Percentiles rank a stretch among this genome's conserved stretches.
phyloP scores from a whole-genome alignment of 129 eudicot genomes.

The Glebionis coronaria region DNA sequence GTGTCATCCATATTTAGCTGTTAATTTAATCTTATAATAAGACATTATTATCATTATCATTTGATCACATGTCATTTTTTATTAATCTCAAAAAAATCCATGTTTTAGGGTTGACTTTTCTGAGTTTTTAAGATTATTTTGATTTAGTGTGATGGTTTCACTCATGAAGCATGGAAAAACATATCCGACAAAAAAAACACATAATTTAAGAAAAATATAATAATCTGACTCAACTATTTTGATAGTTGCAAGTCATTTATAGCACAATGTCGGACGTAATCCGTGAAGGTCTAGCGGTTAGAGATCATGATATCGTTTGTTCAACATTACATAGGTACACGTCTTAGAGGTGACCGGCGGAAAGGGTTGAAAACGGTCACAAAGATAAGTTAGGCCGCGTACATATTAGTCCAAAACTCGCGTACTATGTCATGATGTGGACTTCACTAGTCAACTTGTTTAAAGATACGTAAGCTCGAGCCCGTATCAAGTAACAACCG shows the following conservation, averaged over 20 bases:
- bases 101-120: slow-evolving; percentile 3
- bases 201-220: too few species aligned
- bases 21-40: neutral
- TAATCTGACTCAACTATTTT: too few species aligned
- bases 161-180: neutral
- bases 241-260: slow-evolving; percentile 6
- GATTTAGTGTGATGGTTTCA: too few species aligned
- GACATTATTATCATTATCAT: neutral
- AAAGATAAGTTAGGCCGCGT: neutral
- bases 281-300: neutral
- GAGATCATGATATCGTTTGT: neutral
- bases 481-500: slow-evolving; percentile 3
- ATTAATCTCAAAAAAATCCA: neutral
- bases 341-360: too few species aligned
- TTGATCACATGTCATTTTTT: neutral
- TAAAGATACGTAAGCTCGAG: neutral
- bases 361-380: neutral
- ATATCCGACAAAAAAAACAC: too few species aligned
- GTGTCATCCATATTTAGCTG: too few species aligned
- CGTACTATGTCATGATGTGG: neutral
- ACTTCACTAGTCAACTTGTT: slow-evolving; percentile 3
- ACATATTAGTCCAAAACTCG: neutral
- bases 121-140: neutral
- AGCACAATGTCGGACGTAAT: neutral
- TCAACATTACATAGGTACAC: neutral